Evolutionary conservation across 148 eudicot species (phyloP), one percentile per base, ranked within the genome.

Genomic region (Beta vulgaris): DNA sequence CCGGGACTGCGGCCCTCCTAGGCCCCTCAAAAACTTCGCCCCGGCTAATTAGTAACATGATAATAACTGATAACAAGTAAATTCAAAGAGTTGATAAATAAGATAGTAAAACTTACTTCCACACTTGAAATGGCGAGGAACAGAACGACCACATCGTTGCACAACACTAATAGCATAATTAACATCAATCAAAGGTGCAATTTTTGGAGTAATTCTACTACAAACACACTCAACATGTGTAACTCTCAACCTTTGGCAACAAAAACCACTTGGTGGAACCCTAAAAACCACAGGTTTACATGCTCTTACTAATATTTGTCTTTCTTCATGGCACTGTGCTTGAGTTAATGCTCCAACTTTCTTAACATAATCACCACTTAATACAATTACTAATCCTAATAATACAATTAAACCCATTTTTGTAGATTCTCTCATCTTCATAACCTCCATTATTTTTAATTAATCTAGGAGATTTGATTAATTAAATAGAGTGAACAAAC

Each of bases 121-220:
- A 76, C 87, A 84, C 80, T 84, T 78, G 72, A 48, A 84, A 34
- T 84, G 80, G 23, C 82, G 87, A 68, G 84, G 87, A 44, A 84
- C 84, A 42, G 42, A 75, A 35, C 84, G 81, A 25, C 84, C 84
- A 48, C 87, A 84, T 21, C 80, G 35, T 44, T 81, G 73, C 16
- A 84, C 39, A 6, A 84, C 80, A 9, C 75, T 51, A 29, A 84
- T 65, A 32, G 75, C 82, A 62, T 81, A 76, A 19, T 77, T 76
- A 18, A 62, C 87, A 55, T 81, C 67, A 37, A 81, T 15, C 28
- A 84, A 77, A 23, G 82, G 72, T 7, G 84, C 84, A 36, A 78
- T 5, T 32, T 81, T 81, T 1, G 87, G 87, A 16, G 87, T 84
- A 31, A 84, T 75, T 0, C 23, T 76, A 35, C 78, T 49, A 36